Evolutionary conservation across 805 yeast species (phyloP), one percentile per base, ranked within the genome.

Genomic region (Candida hungchunana): DNA sequence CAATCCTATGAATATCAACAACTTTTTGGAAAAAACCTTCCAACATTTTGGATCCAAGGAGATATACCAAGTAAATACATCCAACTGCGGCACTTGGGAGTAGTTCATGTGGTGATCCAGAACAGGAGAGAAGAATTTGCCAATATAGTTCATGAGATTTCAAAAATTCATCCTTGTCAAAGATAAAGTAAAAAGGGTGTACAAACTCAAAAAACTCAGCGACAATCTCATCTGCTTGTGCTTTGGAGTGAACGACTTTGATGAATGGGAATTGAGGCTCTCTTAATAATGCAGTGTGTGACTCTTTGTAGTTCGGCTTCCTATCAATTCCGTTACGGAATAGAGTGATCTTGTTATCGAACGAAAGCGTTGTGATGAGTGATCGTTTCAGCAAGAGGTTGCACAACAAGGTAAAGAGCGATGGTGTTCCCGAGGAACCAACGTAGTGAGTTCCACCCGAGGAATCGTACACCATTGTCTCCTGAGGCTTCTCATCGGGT

Each of bases 401-500:
- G 40, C 73, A 66, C 7, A 69, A 41, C 1, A 70, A 66, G 32
- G 60, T 65, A 36, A 69, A 52, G 18, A 69, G 42, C 2, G 70
- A 64, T 0, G 71, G 67, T 2, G 73, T 68, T 17, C 74, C 73
- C 13, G 60, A 61, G 15, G 66, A 60, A 1, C 75, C 75, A 34
- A 70, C 63, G 39, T 65, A 70, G 47, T 70, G 75, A 0, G 71
- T 62, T 35, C 67, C 69, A 5, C 75, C 75, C 37, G 59, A 62
- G 16, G 60, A 51, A 42, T 70, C 76, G 52, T 62, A 62, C 15
- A 69, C 58, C 25, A 69, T 45, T n/a, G n/a, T n/a, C n/a, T n/a
- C n/a, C n/a, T n/a, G n/a, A n/a, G n/a, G n/a, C n/a, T n/a, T n/a
- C n/a, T n/a, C n/a, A n/a, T n/a, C n/a, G n/a, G n/a, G n/a, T n/a